These are phyloP conservation scores for Xylaria sp. DNA, from an alignment of 2,329 filamentous ascomycete genomes.

Conservation along the genomic window DNA sequence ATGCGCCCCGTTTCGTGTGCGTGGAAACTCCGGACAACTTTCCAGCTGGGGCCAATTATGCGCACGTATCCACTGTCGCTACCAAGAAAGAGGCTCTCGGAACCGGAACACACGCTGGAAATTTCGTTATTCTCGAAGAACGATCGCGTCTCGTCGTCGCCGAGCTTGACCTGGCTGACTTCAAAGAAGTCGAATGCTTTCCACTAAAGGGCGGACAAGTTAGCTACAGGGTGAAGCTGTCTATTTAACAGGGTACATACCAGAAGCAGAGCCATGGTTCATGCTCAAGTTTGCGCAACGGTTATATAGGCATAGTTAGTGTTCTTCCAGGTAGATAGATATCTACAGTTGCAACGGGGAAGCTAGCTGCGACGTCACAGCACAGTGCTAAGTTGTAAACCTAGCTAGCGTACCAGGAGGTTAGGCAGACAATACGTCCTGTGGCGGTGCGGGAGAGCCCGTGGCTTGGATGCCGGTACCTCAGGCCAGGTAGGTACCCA, in stretches of 20 bases:
- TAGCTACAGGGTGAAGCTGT: constrained; percentile 23
- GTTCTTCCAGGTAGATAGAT: constrained; percentile 28
- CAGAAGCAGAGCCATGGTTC: constrained; percentile 51
- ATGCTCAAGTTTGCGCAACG: constrained; percentile 38
- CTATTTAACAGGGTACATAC: constrained; percentile 37
- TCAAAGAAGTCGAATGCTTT: constrained; percentile 99
- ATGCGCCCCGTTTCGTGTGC: constrained; percentile 84
- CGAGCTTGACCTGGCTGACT: constrained; percentile 83
- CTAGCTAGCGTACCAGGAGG: neutral
- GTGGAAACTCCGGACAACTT: constrained; percentile 85
- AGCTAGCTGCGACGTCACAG: constrained; percentile 45
- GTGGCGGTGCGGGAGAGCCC: constrained; percentile 24
- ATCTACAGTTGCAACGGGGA: constrained; percentile 24
- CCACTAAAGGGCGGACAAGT: constrained; percentile 71
- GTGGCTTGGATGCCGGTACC: constrained; percentile 5
- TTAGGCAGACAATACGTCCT: neutral
- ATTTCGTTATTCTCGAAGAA: constrained; percentile 87
- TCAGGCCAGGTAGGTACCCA: neutral
- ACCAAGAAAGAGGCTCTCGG: constrained; percentile 89
- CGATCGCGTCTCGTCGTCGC: constrained; percentile 80
- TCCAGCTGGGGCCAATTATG: constrained; percentile 88
- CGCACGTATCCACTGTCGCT: constrained; percentile 86
- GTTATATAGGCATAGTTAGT: constrained; percentile 40
- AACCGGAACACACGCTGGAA: constrained; percentile 85
- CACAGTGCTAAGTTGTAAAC: constrained; percentile 19